Percentiles rank a stretch among this genome's conserved stretches.
Evolutionary conservation across 163 green algal species (phyloP).

Genomic region (Chlamydomonas reinhardtii): DNA sequence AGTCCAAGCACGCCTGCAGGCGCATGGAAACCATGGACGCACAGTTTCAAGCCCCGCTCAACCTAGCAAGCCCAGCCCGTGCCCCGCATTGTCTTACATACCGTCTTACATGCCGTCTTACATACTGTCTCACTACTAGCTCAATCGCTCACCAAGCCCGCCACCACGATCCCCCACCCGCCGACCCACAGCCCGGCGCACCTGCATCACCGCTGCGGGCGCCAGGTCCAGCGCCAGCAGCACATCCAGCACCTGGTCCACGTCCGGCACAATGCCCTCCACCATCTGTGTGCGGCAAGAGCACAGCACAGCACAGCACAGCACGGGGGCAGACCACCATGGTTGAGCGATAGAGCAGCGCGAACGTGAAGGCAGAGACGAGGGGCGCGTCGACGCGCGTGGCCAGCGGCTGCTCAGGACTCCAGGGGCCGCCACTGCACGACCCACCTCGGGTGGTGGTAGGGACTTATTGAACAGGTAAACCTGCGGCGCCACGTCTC

Average conservation of each 20-base stretch:
- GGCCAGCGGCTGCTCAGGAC: no score
- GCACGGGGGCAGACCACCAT: background rate
- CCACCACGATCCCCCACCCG: no score
- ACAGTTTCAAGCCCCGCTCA: no score
- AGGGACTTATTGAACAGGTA: slow-evolving; percentile 56
- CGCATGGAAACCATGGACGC: background rate
- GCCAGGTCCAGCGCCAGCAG: slow-evolving; percentile 66
- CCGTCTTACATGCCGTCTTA: no score
- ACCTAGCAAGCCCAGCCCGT: no score
- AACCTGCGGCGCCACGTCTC: slow-evolving; percentile 38
- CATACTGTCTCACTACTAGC: no score
- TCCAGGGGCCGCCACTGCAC: background rate
- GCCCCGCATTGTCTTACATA: no score
- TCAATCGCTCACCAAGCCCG: no score
- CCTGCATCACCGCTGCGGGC: slow-evolving; percentile 46
- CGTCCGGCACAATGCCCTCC: slow-evolving; percentile 64
- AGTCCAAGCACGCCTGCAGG: slow-evolving; percentile 14
- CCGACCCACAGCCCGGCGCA: background rate
- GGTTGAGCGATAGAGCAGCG: no score
- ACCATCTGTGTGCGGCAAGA: slow-evolving; percentile 20
- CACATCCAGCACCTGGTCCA: slow-evolving; percentile 68
- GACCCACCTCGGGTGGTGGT: slow-evolving; percentile 42
- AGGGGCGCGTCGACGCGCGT: no score
- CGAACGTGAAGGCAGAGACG: no score
- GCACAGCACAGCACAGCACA: no score